Base-by-base conservation (phyloP, 345 rosid species). In the Orychophragmus violaceus region DNA sequence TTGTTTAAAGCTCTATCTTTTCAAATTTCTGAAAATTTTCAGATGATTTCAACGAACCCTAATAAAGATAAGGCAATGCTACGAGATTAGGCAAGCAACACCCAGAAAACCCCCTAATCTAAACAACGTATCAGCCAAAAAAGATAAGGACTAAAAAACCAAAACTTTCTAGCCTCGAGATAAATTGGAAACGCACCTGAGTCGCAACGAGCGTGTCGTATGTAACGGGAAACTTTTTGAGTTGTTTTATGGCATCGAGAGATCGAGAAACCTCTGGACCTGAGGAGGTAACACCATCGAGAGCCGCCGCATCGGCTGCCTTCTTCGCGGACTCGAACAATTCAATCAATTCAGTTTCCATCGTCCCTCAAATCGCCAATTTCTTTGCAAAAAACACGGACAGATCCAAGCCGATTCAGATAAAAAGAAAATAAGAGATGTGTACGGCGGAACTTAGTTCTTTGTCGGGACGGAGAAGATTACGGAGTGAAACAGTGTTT, bases 241-340 rank as follows among this genome's bases (percentile, higher is more conserved):
- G 91, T 46, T 57, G 87, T 28, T 87, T 82, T 35, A 91, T 44
- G 22, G 88, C 80, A 55, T 91, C 96, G 41, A 91, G 79, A 59
- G 94, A 91, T 58, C 89, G 79, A 11, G 76, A 76, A 30, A 88
- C 85, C 81, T 87, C 97, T 1, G 96, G 85, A 5, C 79, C 84
- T 53, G 60, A 53, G 3, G 87, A 59, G 1, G 82, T 33, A 22
- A 76, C 77, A 32, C 79, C 86, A 13, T 78, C 85, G 2, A 48
- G 9, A 8, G 82, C 81, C 12, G 96, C 93, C 24, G 84, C 78
- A 72, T 85, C 99, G 6, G 97, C 96, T 1, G 97, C 85, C 75
- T 88, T 94, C 84, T 83, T 90, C 37, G 96, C 97, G 2, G 71
- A 69, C 65, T 90, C 96, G 61, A 94, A 90, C 77, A 94, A 77